Base-by-base conservation (phyloP, 2,329 filamentous ascomycete species). In the Cercospora nicotianae region DNA sequence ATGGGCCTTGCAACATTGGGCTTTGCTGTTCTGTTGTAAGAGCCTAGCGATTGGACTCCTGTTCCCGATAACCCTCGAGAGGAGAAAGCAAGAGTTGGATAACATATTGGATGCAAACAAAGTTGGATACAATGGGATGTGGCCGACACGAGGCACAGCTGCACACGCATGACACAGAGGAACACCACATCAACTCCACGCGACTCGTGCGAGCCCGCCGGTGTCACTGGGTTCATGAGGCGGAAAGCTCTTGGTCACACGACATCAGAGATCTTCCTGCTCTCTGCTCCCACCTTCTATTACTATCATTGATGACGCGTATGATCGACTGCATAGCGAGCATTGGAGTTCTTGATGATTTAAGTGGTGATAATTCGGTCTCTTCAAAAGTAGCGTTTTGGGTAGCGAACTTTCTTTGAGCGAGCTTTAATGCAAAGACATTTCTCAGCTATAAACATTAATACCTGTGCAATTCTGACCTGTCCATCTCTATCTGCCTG, bases 1-100 rank as follows among this genome's bases (percentile, higher is more conserved):
- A 79, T 86, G 51, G 83, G 83, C 62, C 83, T 84, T 33, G 79
- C 89, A 64, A 83, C 88, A 70, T 83, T 84, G 51, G 88, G 87
- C 16, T 88, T 90, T 73, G 83, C 86, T 42, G 67, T 79, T 8
- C 61, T 79, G 33, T 71, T 79, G 57, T 79, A 73, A 30, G 48
- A 28, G 48, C 7, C 23, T 26, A 28, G 13, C 6, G 3, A 13
- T 55, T 28, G 48, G 12, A 53, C 10, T 23, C 9, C 12, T 16
- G 48, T 53, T 3, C 12, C 20, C 12, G 48, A 55, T 30, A 13
- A 7, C 13, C 5, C 13, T 48, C 45, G 8, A n/a, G 16, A 42
- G 36, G 3, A 6, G 36, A 42, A 16, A n/a, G 23, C 13, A 55
- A 55, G 23, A 55, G 48, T n/a, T 55, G 48, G 48, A 26, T 26